Percentiles rank a stretch among this genome's conserved stretches.
Conservation (phyloP, 2,329 filamentous ascomycete genomes). For the Colletotrichum filicis region DNA sequence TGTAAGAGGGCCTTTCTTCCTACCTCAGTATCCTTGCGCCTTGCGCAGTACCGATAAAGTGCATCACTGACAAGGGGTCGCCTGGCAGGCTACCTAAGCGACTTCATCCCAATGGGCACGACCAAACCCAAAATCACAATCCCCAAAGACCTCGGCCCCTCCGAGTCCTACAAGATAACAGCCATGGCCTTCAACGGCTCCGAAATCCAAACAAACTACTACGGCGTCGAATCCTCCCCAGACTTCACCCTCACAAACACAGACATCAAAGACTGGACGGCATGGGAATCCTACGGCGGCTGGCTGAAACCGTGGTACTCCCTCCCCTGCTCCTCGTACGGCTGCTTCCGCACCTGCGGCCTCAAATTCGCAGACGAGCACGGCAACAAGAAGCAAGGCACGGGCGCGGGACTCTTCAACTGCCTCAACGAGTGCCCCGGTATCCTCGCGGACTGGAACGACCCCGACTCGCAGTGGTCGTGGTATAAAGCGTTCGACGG, state of each 20-base stretch:
- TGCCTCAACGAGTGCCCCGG: constrained; percentile 18
- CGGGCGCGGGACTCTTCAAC: neutral
- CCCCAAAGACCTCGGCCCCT: neutral
- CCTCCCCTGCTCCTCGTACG: constrained; percentile 15
- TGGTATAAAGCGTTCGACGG: constrained; percentile 18
- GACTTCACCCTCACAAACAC: neutral
- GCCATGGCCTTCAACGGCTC: constrained; percentile 6
- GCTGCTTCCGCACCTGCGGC: constrained; percentile 19
- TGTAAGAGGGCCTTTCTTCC: neutral
- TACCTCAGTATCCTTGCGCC: neutral
- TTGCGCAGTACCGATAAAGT: neutral
- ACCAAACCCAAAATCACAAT: constrained; percentile 6
- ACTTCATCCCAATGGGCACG: constrained; percentile 7
- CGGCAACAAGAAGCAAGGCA: constrained; percentile 13
- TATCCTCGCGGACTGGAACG: constrained; percentile 21
- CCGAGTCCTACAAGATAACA: neutral
- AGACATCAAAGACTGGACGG: constrained; percentile 4
- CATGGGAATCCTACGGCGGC: constrained; percentile 13
- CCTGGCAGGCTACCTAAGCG: constrained; percentile 13
- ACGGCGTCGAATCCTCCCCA: neutral
- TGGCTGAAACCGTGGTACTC: constrained; percentile 10
- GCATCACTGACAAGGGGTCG: neutral
- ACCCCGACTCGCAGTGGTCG: neutral
- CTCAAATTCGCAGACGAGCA: constrained; percentile 13
- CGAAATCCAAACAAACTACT: neutral